Base-by-base conservation (phyloP, 139 green algal genomes). In the Pleodorina starrii region DNA sequence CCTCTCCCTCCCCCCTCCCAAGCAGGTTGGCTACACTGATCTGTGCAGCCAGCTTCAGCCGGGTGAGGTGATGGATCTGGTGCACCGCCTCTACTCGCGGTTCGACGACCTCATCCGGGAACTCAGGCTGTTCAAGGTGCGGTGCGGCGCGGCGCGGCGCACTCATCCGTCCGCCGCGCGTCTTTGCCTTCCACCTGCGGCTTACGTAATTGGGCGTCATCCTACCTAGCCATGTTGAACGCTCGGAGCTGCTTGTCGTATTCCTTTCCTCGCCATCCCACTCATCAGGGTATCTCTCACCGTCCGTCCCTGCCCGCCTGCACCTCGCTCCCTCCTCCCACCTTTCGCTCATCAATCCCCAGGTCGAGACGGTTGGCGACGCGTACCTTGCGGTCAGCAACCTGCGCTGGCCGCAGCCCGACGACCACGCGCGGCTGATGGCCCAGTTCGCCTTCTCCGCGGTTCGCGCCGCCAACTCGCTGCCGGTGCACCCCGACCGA, bases 31-130 rank as follows among this genome's bases (percentile, higher is more conserved):
- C 84, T 89, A 89, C 68, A 89, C 84, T 1, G 84, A 89, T 69
- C 69, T 89, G 50, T 89, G 84, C 84, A 36, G 38, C 19, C 69
- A 89, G 68, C 35, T 89, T 46, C 69, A 81, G 84, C 84, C 84
- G 11, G 21, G 60, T 36, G 84, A 89, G 84, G 84, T 89, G 36
- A 82, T 89, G 84, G 84, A 89, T 51, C 48, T 89, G 35, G 38
- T 82, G 84, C 69, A 89, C 69, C 84, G 84, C n/a, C 48, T 89
- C 0, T 89, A 89, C 84, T 89, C 84, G 69, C 36, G 23, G 10
- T 82, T 89, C 29, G 84, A 89, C 29, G 50, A 25, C 48, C 25
- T 82, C 12, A 73, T 82, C 38, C 48, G 46, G 25, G 17, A 44
- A 5, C 25, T 83, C 23, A 5, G 46, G 27, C 68, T 89, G 36